Conservation (phyloP, 495 filamentous ascomycete genomes). For the Corynascus novoguineensis region DNA sequence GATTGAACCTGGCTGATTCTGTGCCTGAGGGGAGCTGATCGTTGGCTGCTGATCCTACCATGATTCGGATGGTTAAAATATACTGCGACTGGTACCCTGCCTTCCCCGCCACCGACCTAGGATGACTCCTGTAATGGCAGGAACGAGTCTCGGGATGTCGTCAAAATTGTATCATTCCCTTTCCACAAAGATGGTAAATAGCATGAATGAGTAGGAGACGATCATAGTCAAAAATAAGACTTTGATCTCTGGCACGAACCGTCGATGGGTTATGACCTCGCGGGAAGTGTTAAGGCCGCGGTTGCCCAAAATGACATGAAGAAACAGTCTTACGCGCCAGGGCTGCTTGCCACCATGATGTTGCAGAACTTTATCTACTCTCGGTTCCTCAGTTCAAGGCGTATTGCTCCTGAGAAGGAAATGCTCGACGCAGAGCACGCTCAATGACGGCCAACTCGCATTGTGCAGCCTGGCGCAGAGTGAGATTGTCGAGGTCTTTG, state of each 20-base stretch:
- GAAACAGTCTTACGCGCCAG: background rate
- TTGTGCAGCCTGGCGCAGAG: conserved; percentile 29
- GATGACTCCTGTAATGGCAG: too few species aligned
- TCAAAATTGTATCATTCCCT: too few species aligned
- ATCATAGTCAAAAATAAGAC: background rate
- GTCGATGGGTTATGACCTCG: background rate
- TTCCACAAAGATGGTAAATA: too few species aligned
- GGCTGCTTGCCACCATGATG: background rate
- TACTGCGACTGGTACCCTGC: too few species aligned
- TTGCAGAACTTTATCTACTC: background rate
- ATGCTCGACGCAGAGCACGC: conserved; percentile 29
- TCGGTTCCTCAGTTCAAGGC: background rate
- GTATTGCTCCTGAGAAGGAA: background rate
- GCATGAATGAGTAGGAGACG: background rate
- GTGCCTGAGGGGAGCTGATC: background rate
- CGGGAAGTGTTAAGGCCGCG: background rate
- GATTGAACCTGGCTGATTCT: background rate
- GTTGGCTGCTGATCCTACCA: background rate
- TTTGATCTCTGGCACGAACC: background rate
- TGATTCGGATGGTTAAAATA: background rate
- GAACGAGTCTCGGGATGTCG: too few species aligned
- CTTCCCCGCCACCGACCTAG: too few species aligned
- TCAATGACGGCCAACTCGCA: conserved; percentile 41
- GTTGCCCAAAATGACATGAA: background rate
- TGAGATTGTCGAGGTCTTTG: conserved; percentile 28